phyloP scores from a whole-genome alignment of 202 grass and related monocot genomes.

The Saccharum hybrid region DNA sequence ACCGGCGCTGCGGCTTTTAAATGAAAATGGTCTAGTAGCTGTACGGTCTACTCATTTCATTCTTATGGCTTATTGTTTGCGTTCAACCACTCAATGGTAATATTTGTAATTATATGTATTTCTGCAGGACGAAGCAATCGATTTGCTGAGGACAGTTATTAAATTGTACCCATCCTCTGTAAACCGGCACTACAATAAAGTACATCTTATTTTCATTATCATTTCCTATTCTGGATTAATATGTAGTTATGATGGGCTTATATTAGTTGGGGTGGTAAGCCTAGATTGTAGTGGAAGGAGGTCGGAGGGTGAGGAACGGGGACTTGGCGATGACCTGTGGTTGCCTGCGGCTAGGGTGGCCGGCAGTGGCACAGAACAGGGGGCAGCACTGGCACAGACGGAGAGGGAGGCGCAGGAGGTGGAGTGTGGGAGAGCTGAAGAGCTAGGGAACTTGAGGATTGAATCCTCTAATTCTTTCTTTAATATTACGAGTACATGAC shows the following conservation, averaged over 20 bases:
- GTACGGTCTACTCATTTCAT: conserved; percentile 53
- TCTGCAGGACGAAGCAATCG: conserved; percentile 70
- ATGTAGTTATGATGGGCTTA: conserved; percentile 18
- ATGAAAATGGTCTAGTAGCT: conserved; percentile 54
- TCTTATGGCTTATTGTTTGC: conserved; percentile 31
- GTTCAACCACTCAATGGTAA: conserved; percentile 14
- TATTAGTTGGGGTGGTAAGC: not conserved
- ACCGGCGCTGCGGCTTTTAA: conserved; percentile 60
- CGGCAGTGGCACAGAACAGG: not conserved
- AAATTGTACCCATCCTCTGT: conserved; percentile 79
- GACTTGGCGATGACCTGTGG: not conserved
- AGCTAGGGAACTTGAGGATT: not conserved
- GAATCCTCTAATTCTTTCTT: not conserved
- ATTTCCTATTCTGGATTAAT: conserved; percentile 16
- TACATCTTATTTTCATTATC: conserved; percentile 44
- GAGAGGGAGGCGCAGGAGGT: not conserved
- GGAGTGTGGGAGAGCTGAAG: not conserved
- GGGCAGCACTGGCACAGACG: not conserved
- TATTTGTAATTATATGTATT: conserved; percentile 43
- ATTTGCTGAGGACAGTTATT: conserved; percentile 76
- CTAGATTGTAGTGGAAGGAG: not conserved
- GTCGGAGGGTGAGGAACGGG: not conserved
- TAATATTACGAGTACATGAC: not conserved
- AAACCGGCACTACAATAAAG: conserved; percentile 74
- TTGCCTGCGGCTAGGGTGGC: not conserved